Conservation (phyloP, 1,284 basidiomycete genomes). For the Sparassis latifolia region DNA sequence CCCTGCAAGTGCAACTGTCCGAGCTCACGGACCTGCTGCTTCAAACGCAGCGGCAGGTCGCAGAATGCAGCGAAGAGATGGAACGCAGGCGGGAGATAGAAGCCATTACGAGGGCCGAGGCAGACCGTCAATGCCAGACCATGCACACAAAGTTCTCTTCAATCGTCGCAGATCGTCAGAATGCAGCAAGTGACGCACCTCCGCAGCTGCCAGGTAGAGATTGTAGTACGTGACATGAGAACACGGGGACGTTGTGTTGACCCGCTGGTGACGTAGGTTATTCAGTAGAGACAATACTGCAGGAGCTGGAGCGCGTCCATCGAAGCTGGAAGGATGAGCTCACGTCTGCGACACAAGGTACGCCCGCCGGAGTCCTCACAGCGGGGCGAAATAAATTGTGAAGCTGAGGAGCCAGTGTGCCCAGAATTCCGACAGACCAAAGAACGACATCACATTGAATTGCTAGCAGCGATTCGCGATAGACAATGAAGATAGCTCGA, state of each 20-base stretch:
- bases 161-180: background rate
- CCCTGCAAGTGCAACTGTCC: constrained; percentile 1
- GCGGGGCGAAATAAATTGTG: background rate
- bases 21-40: constrained; percentile 1
- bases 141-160: background rate
- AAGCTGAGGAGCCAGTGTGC: background rate
- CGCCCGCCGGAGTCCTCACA: constrained; percentile 1
- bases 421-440: constrained; percentile 3
- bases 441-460: constrained; percentile 2
- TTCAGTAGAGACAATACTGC: background rate
- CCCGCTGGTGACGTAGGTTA: constrained; percentile 1
- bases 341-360: constrained; percentile 3
- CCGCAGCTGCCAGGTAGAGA: background rate
- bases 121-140: background rate
- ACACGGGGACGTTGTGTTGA: background rate
- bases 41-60: background rate
- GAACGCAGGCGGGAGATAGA: background rate
- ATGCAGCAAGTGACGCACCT: background rate
- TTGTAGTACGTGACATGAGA: background rate
- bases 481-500: constrained; percentile 2
- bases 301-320: constrained; percentile 4
- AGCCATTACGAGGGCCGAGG: background rate
- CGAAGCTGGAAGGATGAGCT: constrained; percentile 1
- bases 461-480: constrained; percentile 4
- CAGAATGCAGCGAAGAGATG: constrained; percentile 2